Conservation (phyloP, 2,329 filamentous ascomycete species). For the Cryphonectria naterciae region DNA sequence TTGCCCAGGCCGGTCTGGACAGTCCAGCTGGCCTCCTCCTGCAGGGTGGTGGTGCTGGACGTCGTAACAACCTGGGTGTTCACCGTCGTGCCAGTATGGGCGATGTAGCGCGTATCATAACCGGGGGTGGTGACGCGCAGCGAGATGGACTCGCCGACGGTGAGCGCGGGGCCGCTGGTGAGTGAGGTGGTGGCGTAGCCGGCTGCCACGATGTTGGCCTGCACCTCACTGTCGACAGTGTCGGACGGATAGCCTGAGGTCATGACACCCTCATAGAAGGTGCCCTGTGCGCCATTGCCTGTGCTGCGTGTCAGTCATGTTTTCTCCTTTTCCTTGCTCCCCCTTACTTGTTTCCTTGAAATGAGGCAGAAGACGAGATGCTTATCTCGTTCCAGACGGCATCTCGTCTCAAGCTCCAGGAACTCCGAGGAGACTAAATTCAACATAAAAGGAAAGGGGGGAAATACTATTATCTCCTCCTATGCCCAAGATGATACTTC, state of each 20-base stretch:
- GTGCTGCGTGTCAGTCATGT: too few relatives aligned
- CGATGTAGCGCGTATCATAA: conserved; percentile 58
- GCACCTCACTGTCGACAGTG: conserved; percentile 59
- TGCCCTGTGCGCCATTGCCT: conserved; percentile 59
- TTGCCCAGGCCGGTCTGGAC: conserved; percentile 60
- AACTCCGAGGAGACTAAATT: too few relatives aligned
- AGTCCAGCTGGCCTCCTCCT: conserved; percentile 57
- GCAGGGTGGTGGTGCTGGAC: conserved; percentile 52
- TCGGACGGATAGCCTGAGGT: conserved; percentile 65
- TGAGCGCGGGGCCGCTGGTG: conserved; percentile 51
- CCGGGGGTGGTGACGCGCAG: conserved; percentile 59
- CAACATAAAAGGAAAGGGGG: too few relatives aligned
- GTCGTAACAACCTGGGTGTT: conserved; percentile 60
- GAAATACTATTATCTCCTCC: conserved; percentile 63
- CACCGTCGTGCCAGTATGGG: conserved; percentile 52
- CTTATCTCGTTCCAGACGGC: too few relatives aligned
- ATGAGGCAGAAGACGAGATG: too few relatives aligned
- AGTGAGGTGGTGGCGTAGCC: conserved; percentile 55
- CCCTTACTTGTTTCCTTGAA: too few relatives aligned
- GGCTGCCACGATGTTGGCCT: conserved; percentile 64
- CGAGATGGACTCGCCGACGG: conserved; percentile 50
- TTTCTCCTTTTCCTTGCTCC: too few relatives aligned
- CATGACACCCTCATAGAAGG: conserved; percentile 69
- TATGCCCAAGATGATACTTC: conserved; percentile 70
- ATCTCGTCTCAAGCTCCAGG: too few relatives aligned